A percentile compares a stretch with the other conserved stretches of the same genome.
Conservation (phyloP, 768 basidiomycete genomes). For the Lentinula raphanica region DNA sequence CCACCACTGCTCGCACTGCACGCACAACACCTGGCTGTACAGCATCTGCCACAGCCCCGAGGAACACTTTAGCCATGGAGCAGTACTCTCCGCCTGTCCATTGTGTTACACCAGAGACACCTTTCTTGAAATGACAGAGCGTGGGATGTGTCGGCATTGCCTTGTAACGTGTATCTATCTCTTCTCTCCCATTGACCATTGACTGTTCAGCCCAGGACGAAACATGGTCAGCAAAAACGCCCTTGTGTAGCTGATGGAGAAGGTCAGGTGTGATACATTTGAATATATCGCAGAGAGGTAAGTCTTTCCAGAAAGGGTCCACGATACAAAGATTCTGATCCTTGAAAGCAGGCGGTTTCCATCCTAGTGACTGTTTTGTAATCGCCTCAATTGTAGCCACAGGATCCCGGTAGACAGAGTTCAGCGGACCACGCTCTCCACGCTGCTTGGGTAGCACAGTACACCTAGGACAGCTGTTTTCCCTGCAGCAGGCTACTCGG, state of each 20-base stretch:
- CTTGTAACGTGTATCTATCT: constrained; percentile 25
- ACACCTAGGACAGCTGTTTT: constrained; percentile 24
- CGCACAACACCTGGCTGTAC: constrained; percentile 9
- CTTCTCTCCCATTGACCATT: constrained; percentile 11
- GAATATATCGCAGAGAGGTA: constrained; percentile 32
- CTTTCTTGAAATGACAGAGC: constrained; percentile 27
- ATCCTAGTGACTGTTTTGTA: constrained; percentile 1
- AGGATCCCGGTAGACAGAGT: constrained; percentile 6
- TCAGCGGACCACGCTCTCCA: constrained; percentile 8
- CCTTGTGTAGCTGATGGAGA: constrained; percentile 37
- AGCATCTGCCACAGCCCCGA: constrained; percentile 17
- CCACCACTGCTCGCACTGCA: constrained; percentile 16
- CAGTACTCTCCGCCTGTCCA: constrained; percentile 30
- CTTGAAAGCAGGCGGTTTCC: constrained; percentile 11
- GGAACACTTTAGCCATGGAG: constrained; percentile 17
- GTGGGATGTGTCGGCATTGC: constrained; percentile 18
- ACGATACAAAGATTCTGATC: constrained; percentile 9
- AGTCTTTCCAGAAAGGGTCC: constrained; percentile 35
- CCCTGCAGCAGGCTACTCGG: constrained; percentile 19
- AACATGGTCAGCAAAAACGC: constrained; percentile 33
- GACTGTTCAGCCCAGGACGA: constrained; percentile 22
- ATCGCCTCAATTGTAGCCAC: constrained; percentile 8
- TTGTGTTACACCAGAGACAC: constrained; percentile 26
- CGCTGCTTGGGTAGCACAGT: constrained; percentile 15
- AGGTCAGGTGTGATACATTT: constrained; percentile 28